Evolutionary conservation across 345 rosid genomes (phyloP).

Genomic region (Eutrema yunnanense): DNA sequence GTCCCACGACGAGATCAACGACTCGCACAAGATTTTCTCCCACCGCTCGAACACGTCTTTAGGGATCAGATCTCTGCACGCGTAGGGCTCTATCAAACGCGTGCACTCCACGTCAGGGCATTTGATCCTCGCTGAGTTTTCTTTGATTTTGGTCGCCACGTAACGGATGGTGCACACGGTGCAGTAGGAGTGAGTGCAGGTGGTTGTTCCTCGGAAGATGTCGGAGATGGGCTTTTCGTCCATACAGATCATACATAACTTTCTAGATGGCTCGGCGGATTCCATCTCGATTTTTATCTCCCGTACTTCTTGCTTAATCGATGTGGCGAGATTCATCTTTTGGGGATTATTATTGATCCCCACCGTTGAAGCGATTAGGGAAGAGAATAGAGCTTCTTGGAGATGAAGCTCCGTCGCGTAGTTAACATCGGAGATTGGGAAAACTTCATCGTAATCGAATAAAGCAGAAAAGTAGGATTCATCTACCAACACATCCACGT

Average conservation of each 20-base stretch:
- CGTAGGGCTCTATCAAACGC: constrained; percentile 37
- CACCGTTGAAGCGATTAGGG: not conserved
- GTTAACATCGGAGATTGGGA: constrained; percentile 42
- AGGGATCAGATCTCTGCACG: constrained; percentile 39
- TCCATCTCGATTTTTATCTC: not conserved
- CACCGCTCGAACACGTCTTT: constrained; percentile 42
- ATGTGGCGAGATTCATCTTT: not conserved
- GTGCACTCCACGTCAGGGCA: constrained; percentile 58
- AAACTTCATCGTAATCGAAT: constrained; percentile 26
- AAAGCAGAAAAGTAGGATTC: constrained; percentile 38
- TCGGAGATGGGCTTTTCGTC: constrained; percentile 37
- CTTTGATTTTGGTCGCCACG: constrained; percentile 36
- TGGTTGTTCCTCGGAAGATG: constrained; percentile 30
- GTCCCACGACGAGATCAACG: constrained; percentile 29
- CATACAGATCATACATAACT: constrained; percentile 50
- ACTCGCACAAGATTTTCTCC: constrained; percentile 47
- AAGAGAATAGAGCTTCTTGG: constrained; percentile 44
- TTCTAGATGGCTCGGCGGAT: constrained; percentile 29
- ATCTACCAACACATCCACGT: constrained; percentile 20
- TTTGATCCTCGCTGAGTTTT: constrained; percentile 15
- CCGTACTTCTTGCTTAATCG: not conserved
- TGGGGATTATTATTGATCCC: not conserved
- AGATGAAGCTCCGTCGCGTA: constrained; percentile 38
- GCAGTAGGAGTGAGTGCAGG: constrained; percentile 52
- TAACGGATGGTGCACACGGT: constrained; percentile 43